Percentiles rank a stretch among this genome's conserved stretches.
Evolutionary conservation across 1,284 basidiomycete genomes (phyloP).

Genomic region (Amylostereum areolatum): DNA sequence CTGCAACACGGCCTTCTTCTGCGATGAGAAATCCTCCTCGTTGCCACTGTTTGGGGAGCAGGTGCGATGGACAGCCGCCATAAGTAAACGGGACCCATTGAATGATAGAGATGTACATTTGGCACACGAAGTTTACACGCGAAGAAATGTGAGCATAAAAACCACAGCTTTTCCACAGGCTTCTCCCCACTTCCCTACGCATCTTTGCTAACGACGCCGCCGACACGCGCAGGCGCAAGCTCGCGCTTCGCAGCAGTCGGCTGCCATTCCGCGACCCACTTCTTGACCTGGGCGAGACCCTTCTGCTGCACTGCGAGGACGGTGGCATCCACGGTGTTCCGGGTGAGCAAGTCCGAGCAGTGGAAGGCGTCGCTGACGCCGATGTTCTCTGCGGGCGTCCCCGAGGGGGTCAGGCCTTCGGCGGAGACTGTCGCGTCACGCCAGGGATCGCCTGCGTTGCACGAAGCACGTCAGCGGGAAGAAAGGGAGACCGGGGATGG

Average conservation of each 20-base stretch:
- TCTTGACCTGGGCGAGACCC: conserved; percentile 36
- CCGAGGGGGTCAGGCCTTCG: conserved; percentile 37
- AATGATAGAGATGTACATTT: too few species aligned
- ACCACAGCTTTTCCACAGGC: too few species aligned
- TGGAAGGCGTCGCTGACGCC: conserved; percentile 59
- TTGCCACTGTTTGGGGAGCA: too few species aligned
- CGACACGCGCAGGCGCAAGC: too few species aligned
- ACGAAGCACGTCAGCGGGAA: neutral
- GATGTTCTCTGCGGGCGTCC: conserved; percentile 50
- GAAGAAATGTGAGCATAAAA: too few species aligned
- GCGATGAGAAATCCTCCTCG: too few species aligned
- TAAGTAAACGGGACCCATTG: too few species aligned
- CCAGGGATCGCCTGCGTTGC: conserved; percentile 61
- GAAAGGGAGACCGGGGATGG: neutral
- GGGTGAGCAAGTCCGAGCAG: conserved; percentile 49
- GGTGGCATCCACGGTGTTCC: conserved; percentile 41
- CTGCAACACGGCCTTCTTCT: too few species aligned
- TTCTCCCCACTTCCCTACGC: too few species aligned
- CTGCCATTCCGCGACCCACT: conserved; percentile 43
- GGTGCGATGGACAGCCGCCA: too few species aligned
- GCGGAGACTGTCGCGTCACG: conserved; percentile 63
- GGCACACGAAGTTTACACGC: too few species aligned
- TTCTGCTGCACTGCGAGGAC: conserved; percentile 47
- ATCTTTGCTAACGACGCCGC: too few species aligned
- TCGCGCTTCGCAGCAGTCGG: conserved; percentile 7